Percentiles rank a stretch among this genome's conserved stretches.
These are phyloP conservation scores for Hysterangium stoloniferum DNA, from an alignment of 768 basidiomycete genomes.

Conservation along the genomic window DNA sequence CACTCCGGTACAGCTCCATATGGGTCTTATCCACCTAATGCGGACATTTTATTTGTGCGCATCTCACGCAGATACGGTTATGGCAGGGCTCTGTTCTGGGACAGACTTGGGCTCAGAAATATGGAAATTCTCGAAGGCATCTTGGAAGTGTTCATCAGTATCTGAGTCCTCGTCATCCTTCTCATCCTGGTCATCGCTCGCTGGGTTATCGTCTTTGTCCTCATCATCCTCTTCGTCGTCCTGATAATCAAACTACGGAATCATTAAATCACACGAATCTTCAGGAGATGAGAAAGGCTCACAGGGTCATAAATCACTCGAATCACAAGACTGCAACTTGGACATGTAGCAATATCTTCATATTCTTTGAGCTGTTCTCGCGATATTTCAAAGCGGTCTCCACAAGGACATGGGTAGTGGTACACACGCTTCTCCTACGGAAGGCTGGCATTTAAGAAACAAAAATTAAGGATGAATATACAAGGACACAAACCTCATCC, in stretches of 20 bases:
- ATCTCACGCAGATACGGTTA: neutral
- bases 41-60: no score
- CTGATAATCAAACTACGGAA: constrained; percentile 68
- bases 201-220: neutral
- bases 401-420: constrained; percentile 97
- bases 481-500: constrained; percentile 40
- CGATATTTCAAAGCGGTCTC: constrained; percentile 95
- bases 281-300: constrained; percentile 26
- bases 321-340: constrained; percentile 90
- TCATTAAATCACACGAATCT: constrained; percentile 10
- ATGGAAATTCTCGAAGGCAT: constrained; percentile 58
- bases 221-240: constrained; percentile 30
- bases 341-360: constrained; percentile 94
- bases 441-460: neutral
- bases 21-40: no score
- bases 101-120: constrained; percentile 27
- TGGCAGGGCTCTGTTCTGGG: neutral
- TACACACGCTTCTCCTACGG: constrained; percentile 57
- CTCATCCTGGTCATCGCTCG: constrained; percentile 14
- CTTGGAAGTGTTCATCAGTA: constrained; percentile 48
- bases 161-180: constrained; percentile 32
- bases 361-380: constrained; percentile 76
- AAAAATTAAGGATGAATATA: neutral
- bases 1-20: no score
- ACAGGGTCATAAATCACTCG: constrained; percentile 94